Conservation (phyloP, 805 yeast genomes). For the Komagataella ulmi region DNA sequence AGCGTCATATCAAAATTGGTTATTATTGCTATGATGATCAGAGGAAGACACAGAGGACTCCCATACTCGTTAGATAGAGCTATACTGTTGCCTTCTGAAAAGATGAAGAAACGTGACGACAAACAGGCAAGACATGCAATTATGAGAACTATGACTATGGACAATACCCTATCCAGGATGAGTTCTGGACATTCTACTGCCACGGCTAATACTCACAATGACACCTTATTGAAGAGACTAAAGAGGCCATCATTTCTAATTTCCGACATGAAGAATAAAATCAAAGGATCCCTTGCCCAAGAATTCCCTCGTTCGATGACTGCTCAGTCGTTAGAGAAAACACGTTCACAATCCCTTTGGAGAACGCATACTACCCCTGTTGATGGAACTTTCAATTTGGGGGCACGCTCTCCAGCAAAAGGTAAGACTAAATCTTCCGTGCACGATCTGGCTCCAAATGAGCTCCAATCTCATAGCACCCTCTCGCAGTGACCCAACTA, state of each 20-base stretch:
- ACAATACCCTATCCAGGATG: background rate
- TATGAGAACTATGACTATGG: conserved; percentile 8
- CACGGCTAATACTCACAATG: background rate
- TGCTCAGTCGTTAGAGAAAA: background rate
- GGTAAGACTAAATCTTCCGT: background rate
- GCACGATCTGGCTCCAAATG: background rate
- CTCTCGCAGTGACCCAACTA: background rate
- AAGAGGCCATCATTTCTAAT: background rate
- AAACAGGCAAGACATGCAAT: conserved; percentile 37
- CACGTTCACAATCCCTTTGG: background rate
- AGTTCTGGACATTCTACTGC: background rate
- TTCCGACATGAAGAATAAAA: background rate
- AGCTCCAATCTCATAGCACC: too few species aligned
- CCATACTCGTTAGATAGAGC: conserved; percentile 94
- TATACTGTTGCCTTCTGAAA: conserved; percentile 67
- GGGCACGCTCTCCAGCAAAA: background rate
- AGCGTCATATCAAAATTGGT: conserved; percentile 66
- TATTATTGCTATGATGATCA: conserved; percentile 76
- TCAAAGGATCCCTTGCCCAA: background rate
- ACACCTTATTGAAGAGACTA: background rate
- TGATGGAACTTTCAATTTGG: background rate
- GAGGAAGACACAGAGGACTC: conserved; percentile 94
- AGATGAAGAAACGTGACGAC: conserved; percentile 47
- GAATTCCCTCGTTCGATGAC: background rate
- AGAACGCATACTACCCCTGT: background rate